Base-by-base conservation (phyloP, 169 alveolate genomes). In the Cystoisospora suis region DNA sequence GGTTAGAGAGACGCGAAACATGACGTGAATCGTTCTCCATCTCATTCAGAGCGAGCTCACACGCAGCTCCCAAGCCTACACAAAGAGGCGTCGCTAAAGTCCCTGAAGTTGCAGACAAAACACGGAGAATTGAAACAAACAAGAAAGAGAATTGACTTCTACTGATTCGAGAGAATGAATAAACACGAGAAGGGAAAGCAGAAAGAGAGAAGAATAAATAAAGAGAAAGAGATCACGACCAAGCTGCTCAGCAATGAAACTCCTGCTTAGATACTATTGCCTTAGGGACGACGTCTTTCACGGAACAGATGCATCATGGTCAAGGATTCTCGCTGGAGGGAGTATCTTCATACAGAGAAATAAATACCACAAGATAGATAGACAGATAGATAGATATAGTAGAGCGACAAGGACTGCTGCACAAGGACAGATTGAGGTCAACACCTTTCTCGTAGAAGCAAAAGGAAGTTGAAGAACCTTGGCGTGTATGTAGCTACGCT, bases 1-100 rank as follows among this genome's bases (percentile, higher is more conserved):
- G 46, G 1, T 36, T 15, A 15, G 92, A 59, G 70, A 99, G 94
- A 53, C 93, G 93, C 83, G 94, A 88, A 53, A 98, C 96, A 93
- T 98, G 99, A 36, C 87, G 91, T 40, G 87, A 45, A 93, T 99
- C 99, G 90, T 98, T 94, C 47, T 96, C 96, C 99, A 99, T 97
- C 91, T 98, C 99, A 87, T 88, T 75, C 69, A 81, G 56, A 4
- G 99, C 98, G 47, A 99, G 87, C 59, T 93, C 95, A 45, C 98
- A 97, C n/a, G 99, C 99, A 81, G 96, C 99, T 9, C 99, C 99
- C 81, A 99, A 94, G 0, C 99, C 99, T 45, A 99, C 99, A 88
- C 96, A 96, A 56, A 97, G 87, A 40, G 98, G 98, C 15, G 98
- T 96, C 6, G 99, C 97, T 79, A 97, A 87, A 9, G 99, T 97